phyloP scores from a whole-genome alignment of 768 basidiomycete species.

The Tricholoma terreum region DNA sequence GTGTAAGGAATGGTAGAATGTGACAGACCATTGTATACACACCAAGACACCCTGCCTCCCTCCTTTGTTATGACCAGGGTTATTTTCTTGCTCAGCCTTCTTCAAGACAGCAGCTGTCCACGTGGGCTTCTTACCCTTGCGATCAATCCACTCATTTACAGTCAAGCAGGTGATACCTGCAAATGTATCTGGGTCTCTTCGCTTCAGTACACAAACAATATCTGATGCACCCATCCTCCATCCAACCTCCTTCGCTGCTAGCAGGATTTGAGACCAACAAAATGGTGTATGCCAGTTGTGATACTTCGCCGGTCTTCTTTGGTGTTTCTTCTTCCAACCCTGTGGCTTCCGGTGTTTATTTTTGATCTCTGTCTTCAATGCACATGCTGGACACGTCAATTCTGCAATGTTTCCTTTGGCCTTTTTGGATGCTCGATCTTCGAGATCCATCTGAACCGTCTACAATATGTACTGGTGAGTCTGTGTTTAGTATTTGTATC shows the following conservation, averaged over 20 bases:
- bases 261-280: background rate
- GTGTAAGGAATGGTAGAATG: too few relatives aligned
- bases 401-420: background rate
- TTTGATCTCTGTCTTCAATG: background rate
- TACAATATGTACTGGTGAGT: too few relatives aligned
- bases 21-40: too few relatives aligned
- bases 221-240: background rate
- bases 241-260: background rate
- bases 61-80: constrained; percentile 11
- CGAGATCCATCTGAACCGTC: background rate
- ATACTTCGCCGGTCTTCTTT: background rate
- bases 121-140: constrained; percentile 6
- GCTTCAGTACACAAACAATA: constrained; percentile 15
- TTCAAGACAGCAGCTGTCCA: constrained; percentile 16
- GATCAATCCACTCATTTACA: constrained; percentile 24
- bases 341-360: background rate
- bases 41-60: constrained; percentile 17
- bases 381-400: background rate
- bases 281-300: background rate
- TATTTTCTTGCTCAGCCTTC: constrained; percentile 2
- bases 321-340: background rate
- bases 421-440: background rate
- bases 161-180: constrained; percentile 11
- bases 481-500: too few relatives aligned
- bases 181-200: constrained; percentile 10